phyloP scores from a whole-genome alignment of 139 green algal species.

The Micromonas pusilla region DNA sequence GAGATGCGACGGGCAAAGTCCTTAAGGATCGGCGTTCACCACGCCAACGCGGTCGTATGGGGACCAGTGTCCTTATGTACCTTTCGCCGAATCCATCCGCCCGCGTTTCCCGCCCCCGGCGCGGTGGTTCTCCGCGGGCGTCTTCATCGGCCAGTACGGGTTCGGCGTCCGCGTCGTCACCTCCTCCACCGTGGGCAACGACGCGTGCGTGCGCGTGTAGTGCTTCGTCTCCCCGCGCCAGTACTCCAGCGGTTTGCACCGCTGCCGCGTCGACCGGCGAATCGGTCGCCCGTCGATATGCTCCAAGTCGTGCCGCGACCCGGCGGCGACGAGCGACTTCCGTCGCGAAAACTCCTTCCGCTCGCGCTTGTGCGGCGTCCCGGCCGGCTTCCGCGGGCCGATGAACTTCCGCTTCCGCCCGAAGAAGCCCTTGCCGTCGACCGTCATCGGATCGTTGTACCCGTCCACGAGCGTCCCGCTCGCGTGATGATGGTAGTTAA shows the following conservation, averaged over 20 bases:
- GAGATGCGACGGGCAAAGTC: too few species aligned
- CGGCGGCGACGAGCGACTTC: slow-evolving; percentile 2
- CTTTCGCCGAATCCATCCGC: background rate
- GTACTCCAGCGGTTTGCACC: slow-evolving; percentile 18
- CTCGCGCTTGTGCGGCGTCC: slow-evolving; percentile 17
- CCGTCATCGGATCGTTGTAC: background rate
- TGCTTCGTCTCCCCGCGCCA: slow-evolving; percentile 19
- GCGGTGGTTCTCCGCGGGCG: background rate
- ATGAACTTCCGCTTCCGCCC: background rate
- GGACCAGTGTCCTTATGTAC: background rate
- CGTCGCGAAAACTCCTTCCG: background rate
- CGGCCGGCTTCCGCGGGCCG: background rate
- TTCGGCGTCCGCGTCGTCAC: background rate
- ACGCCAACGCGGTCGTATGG: background rate
- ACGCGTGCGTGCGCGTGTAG: slow-evolving; percentile 9
- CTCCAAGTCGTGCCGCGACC: background rate
- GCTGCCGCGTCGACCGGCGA: slow-evolving; percentile 12
- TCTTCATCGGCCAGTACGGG: background rate
- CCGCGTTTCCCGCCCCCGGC: background rate
- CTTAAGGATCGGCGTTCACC: background rate
- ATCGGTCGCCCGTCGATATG: background rate
- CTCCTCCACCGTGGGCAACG: background rate
- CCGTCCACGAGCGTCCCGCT: background rate
- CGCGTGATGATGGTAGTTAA: too few species aligned
- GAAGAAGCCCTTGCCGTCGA: background rate